Conservation (phyloP, 352 stramenopile genomes). For the Peronosclerospora sorghi region DNA sequence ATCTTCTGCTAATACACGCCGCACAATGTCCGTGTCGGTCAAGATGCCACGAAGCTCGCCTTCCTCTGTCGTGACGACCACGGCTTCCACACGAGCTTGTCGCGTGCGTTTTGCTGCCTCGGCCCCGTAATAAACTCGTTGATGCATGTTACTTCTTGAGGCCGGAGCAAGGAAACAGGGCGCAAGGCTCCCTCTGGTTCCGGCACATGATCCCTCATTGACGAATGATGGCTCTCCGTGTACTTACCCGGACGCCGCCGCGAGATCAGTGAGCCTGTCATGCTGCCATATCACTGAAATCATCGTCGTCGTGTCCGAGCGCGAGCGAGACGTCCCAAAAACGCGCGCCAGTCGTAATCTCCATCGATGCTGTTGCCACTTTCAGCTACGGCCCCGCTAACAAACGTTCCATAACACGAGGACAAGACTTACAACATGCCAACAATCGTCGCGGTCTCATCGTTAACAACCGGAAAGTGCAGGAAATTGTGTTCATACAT, state of each 20-base stretch:
- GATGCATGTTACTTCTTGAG: constrained; percentile 70
- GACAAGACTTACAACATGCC: constrained; percentile 83
- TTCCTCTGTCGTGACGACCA: too few species aligned
- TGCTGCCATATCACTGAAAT: constrained; percentile 63
- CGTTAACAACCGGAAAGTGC: constrained; percentile 92
- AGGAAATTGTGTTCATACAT: constrained; percentile 98
- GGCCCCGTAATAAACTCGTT: constrained; percentile 76
- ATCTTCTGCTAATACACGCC: too few species aligned
- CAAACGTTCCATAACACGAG: too few species aligned
- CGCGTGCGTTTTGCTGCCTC: constrained; percentile 79
- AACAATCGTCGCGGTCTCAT: constrained; percentile 56
- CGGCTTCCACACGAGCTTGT: too few species aligned
- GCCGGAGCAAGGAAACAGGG: constrained; percentile 72
- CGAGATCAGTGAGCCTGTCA: constrained; percentile 52
- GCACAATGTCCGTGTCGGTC: too few species aligned
- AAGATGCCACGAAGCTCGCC: too few species aligned
- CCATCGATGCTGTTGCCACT: constrained; percentile 20
- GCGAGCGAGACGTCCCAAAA: too few species aligned
- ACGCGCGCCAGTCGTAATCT: constrained; percentile 76
- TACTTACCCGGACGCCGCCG: too few species aligned
- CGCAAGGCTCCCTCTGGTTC: too few species aligned
- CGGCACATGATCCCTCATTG: constrained; percentile 33
- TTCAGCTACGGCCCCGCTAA: constrained; percentile 38
- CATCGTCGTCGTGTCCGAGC: constrained; percentile 62
- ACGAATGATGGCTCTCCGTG: constrained; percentile 30